Percentiles rank a stretch among this genome's conserved stretches.
phyloP scores from a whole-genome alignment of 2,329 filamentous ascomycete genomes.

The Trichoderma koningii region DNA sequence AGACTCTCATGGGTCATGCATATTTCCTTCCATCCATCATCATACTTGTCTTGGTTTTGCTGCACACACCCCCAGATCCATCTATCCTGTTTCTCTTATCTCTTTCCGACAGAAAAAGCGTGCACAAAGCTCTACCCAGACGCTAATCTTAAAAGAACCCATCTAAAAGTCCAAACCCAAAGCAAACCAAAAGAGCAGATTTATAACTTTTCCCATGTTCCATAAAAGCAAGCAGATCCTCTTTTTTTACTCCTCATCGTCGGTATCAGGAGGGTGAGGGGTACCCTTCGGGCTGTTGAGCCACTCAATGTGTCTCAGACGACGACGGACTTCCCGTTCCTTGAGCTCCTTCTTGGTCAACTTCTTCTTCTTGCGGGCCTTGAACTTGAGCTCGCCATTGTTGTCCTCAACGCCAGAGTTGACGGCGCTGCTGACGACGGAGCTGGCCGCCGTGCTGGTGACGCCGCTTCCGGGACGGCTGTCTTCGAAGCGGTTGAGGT shows the following conservation, averaged over 20 bases:
- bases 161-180: not conserved
- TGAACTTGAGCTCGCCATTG: slow-evolving; percentile 80
- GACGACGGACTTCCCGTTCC: slow-evolving; percentile 83
- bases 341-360: slow-evolving; percentile 95
- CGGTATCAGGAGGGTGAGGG: slow-evolving; percentile 73
- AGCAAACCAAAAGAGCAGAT: not conserved
- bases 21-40: slow-evolving; percentile 8
- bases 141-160: no score
- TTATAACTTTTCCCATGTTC: slow-evolving; percentile 1
- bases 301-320: slow-evolving; percentile 84
- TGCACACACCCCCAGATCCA: no score
- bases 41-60: not conserved
- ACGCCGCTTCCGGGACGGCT: slow-evolving; percentile 61
- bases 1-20: slow-evolving; percentile 6
- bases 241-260: slow-evolving; percentile 59
- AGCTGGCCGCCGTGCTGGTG: slow-evolving; percentile 58
- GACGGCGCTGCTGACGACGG: slow-evolving; percentile 59
- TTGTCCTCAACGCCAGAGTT: slow-evolving; percentile 88
- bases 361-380: slow-evolving; percentile 94
- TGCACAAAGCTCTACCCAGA: not conserved
- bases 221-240: not conserved
- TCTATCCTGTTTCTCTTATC: not conserved
- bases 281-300: slow-evolving; percentile 85
- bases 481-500: slow-evolving; percentile 86
- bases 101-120: no score